Conservation (phyloP, 768 basidiomycete species). For the Mycena pura region DNA sequence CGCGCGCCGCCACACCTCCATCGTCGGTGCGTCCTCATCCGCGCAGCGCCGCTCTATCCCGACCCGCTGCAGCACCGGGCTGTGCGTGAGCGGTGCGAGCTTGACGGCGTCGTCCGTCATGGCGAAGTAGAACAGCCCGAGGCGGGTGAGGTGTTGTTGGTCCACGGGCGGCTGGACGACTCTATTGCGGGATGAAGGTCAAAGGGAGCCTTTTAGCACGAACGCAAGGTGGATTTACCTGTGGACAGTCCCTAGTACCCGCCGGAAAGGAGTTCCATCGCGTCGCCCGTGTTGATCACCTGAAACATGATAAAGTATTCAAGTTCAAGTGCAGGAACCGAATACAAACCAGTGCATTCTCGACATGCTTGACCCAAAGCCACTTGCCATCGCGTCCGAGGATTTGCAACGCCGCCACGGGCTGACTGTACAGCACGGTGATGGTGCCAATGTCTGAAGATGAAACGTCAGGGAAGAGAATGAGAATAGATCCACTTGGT, state of each 20-base stretch:
- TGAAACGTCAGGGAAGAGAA: neutral
- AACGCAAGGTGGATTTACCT: conserved; percentile 26
- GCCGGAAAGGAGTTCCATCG: conserved; percentile 65
- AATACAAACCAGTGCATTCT: conserved; percentile 57
- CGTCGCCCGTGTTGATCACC: conserved; percentile 68
- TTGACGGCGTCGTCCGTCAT: conserved; percentile 57
- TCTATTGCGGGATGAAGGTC: conserved; percentile 33
- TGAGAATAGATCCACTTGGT: no score
- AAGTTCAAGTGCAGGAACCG: neutral
- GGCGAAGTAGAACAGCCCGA: conserved; percentile 66
- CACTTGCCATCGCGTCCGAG: conserved; percentile 57
- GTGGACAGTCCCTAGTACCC: conserved; percentile 69
- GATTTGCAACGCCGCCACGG: conserved; percentile 64
- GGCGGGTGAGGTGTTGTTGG: conserved; percentile 54
- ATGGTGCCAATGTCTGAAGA: conserved; percentile 57
- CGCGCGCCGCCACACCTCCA: conserved; percentile 58
- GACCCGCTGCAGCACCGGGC: conserved; percentile 53
- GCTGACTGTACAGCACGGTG: conserved; percentile 67
- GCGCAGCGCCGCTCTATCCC: conserved; percentile 48
- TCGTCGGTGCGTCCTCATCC: conserved; percentile 53
- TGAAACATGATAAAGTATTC: conserved; percentile 24
- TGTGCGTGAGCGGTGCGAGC: conserved; percentile 52
- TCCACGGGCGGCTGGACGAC: conserved; percentile 65
- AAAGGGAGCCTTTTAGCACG: neutral
- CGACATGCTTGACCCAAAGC: conserved; percentile 65